Percentiles rank a stretch among this genome's conserved stretches.
Evolutionary conservation across 805 yeast species (phyloP).

Genomic region (Hyphopichia homilentoma): DNA sequence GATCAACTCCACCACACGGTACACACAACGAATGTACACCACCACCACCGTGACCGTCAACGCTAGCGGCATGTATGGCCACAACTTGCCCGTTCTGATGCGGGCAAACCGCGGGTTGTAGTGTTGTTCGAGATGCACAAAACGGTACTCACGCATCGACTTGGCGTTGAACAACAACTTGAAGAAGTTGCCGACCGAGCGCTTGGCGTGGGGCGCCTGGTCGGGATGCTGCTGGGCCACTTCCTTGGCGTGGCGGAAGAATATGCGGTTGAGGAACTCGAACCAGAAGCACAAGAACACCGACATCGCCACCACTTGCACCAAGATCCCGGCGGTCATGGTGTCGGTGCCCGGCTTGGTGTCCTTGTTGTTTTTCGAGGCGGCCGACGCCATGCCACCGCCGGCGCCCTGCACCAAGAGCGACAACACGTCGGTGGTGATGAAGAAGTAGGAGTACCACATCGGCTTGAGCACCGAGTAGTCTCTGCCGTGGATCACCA

Average conservation of each 20-base stretch:
- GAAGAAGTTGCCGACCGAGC: conserved; percentile 21
- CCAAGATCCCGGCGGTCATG: conserved; percentile 37
- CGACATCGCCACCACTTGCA: conserved; percentile 39
- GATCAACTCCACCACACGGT: conserved; percentile 38
- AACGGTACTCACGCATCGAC: conserved; percentile 17
- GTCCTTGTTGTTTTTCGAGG: conserved; percentile 17
- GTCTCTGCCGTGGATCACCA: conserved; percentile 34
- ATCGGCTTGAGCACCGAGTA: conserved; percentile 38
- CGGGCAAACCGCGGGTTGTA: conserved; percentile 24
- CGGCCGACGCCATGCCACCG: conserved; percentile 33
- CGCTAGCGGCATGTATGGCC: conserved; percentile 31
- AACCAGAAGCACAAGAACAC: conserved; percentile 33
- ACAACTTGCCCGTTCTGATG: conserved; percentile 23
- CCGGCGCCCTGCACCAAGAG: conserved; percentile 37
- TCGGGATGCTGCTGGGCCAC: conserved; percentile 7
- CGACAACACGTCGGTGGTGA: conserved; percentile 33
- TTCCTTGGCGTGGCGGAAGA: conserved; percentile 28
- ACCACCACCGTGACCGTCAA: conserved; percentile 27
- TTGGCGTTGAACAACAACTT: conserved; percentile 23
- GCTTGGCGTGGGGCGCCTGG: conserved; percentile 15
- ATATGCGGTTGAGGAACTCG: conserved; percentile 34
- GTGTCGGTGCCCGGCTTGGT: conserved; percentile 30
- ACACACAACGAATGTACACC: conserved; percentile 34
- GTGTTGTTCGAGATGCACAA: conserved; percentile 25
- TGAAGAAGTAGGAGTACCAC: conserved; percentile 42